Conservation (phyloP, 495 filamentous ascomycete genomes). For the Melanomma pulvis-pyrius region DNA sequence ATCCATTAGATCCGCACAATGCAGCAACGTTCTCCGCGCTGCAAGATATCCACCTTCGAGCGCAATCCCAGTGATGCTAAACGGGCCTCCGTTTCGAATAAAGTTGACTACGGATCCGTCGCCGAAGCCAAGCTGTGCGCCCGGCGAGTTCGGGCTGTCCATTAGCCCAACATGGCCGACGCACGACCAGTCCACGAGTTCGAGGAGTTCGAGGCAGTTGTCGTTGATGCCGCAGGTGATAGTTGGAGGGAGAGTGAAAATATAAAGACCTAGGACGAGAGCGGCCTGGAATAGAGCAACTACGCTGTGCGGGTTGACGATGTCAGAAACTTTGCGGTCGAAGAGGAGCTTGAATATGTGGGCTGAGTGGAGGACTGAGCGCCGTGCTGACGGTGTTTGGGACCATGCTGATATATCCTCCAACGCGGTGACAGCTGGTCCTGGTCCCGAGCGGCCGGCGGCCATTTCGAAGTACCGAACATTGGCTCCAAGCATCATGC, state of each 20-base stretch:
- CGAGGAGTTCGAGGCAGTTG: constrained; percentile 53
- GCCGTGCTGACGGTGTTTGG: constrained; percentile 53
- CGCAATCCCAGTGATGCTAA: constrained; percentile 54
- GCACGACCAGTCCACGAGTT: constrained; percentile 55
- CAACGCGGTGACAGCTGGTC: constrained; percentile 52
- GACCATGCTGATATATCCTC: constrained; percentile 57
- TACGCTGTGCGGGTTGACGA: constrained; percentile 54
- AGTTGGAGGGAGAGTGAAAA: constrained; percentile 51
- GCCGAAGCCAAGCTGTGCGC: constrained; percentile 43
- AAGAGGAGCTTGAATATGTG: constrained; percentile 57
- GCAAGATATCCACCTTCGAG: constrained; percentile 56
- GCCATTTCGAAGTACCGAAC: constrained; percentile 56
- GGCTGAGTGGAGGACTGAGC: constrained; percentile 55
- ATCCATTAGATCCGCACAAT: constrained; percentile 55
- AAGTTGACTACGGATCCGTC: constrained; percentile 53
- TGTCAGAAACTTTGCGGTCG: constrained; percentile 55
- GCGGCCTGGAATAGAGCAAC: constrained; percentile 55
- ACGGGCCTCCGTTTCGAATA: constrained; percentile 55
- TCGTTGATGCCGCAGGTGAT: constrained; percentile 41
- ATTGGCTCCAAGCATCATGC: constrained; percentile 57
- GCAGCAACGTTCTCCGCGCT: constrained; percentile 53
- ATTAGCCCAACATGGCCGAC: constrained; percentile 40
- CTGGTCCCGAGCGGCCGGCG: constrained; percentile 53
- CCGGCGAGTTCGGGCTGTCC: constrained; percentile 50
- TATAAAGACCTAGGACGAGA: constrained; percentile 56